These are phyloP conservation scores for Auriculariales sp. DNA, from an alignment of 768 basidiomycete genomes.

Conservation along the genomic window DNA sequence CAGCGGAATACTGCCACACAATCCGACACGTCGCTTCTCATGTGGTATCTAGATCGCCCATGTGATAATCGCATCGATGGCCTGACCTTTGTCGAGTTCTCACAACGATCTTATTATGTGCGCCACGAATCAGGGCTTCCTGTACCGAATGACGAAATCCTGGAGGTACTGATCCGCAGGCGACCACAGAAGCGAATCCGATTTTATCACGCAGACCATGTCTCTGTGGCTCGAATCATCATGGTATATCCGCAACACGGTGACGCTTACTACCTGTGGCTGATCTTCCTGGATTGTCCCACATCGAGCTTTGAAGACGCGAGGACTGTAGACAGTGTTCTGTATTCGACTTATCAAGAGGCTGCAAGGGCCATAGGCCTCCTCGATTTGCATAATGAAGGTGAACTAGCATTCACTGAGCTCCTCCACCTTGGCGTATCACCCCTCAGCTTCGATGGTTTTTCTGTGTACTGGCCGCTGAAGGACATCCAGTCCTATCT, in stretches of 20 bases:
- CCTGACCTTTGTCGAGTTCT: not conserved
- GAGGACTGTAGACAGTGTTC: slow-evolving; percentile 9
- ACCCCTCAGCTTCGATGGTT: slow-evolving; percentile 26
- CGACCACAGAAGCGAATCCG: not conserved
- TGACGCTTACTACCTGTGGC: slow-evolving; percentile 20
- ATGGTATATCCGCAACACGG: slow-evolving; percentile 13
- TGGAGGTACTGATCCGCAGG: not conserved
- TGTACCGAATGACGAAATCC: not conserved
- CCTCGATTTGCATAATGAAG: slow-evolving; percentile 14
- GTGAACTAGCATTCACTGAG: slow-evolving; percentile 19
- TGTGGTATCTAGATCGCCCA: slow-evolving; percentile 12
- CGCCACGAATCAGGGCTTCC: not conserved
- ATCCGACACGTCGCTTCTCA: slow-evolving; percentile 7
- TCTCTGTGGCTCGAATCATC: not conserved
- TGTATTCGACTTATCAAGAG: slow-evolving; percentile 12
- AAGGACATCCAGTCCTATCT: slow-evolving; percentile 10
- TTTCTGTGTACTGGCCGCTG: slow-evolving; percentile 22
- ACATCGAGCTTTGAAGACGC: slow-evolving; percentile 12
- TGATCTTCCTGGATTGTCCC: slow-evolving; percentile 13
- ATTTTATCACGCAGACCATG: not conserved
- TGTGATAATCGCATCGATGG: not conserved
- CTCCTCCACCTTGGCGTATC: slow-evolving; percentile 18
- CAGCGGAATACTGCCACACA: not conserved
- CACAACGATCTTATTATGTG: not conserved
- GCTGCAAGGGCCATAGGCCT: slow-evolving; percentile 13